These are phyloP conservation scores for Alternaria angustiovoidea DNA, from an alignment of 2,329 filamentous ascomycete genomes.

Conservation along the genomic window DNA sequence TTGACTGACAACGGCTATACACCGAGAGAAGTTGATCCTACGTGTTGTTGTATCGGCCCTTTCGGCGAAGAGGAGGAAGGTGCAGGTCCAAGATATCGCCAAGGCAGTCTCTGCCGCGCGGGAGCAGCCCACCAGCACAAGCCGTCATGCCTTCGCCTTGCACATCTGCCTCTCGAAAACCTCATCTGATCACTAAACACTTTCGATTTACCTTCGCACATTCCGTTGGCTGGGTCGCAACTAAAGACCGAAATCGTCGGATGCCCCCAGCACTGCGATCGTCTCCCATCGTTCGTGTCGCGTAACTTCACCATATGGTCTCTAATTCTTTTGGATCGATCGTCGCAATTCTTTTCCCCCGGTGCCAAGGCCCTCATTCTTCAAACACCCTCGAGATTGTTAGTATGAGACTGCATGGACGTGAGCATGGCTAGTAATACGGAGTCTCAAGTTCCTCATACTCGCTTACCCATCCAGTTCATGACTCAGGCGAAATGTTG, in stretches of 20 bases:
- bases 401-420: not conserved
- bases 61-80: not conserved
- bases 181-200: not conserved
- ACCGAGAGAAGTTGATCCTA: constrained; percentile 2
- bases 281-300: not conserved
- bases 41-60: constrained; percentile 3
- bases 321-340: not conserved
- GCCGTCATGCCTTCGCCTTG: not conserved
- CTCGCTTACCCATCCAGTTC: not conserved
- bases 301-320: not conserved
- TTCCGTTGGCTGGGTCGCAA: not conserved
- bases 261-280: not conserved
- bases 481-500: constrained; percentile 25
- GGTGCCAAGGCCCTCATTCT: not conserved
- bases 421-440: not conserved
- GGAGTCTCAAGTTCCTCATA: constrained; percentile 6
- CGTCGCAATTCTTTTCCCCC: not conserved
- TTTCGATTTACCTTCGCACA: not conserved
- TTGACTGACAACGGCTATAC: constrained; percentile 7
- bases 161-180: not conserved
- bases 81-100: not conserved
- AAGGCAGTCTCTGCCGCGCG: constrained; percentile 2
- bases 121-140: not conserved
- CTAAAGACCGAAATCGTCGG: not conserved
- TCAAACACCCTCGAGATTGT: not conserved